phyloP scores from a whole-genome alignment of 805 yeast species.

The Myxozyma nipponensis region DNA sequence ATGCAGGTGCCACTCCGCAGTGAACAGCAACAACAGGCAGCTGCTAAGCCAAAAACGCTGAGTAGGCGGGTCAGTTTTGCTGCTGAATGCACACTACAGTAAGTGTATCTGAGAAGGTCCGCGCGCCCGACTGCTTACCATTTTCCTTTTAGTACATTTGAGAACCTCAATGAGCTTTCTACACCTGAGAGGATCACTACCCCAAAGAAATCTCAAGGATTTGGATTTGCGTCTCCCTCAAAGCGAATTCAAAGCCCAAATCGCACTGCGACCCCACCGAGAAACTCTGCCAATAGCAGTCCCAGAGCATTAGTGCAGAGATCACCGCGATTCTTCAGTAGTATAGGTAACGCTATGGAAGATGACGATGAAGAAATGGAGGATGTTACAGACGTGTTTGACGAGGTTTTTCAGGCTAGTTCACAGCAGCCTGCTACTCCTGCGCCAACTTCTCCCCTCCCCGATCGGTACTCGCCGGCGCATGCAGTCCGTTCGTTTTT shows the following conservation, averaged over 20 bases:
- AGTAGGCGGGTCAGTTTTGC: constrained; percentile 71
- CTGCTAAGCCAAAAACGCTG: constrained; percentile 24
- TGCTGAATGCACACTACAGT: constrained; percentile 28
- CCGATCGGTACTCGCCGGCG: background rate
- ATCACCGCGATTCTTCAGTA: background rate
- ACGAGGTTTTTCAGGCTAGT: constrained; percentile 13
- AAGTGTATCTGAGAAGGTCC: too few relatives aligned
- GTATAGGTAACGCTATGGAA: background rate
- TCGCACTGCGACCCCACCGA: background rate
- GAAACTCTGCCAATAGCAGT: background rate
- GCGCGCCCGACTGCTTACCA: too few relatives aligned
- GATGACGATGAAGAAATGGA: constrained; percentile 25
- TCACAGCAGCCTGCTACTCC: background rate
- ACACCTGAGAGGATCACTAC: background rate
- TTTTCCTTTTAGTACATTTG: constrained; percentile 24
- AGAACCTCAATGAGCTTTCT: constrained; percentile 1
- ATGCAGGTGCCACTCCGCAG: constrained; percentile 32
- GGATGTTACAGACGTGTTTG: constrained; percentile 29
- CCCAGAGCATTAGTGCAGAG: background rate
- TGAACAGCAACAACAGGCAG: constrained; percentile 5
- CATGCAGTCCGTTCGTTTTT: background rate
- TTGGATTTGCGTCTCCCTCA: background rate
- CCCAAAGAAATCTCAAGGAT: background rate
- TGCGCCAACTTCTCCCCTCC: background rate
- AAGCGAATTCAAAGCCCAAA: background rate